Base-by-base conservation (phyloP, 441 rosid species). In the Adansonia rubrostipa region DNA sequence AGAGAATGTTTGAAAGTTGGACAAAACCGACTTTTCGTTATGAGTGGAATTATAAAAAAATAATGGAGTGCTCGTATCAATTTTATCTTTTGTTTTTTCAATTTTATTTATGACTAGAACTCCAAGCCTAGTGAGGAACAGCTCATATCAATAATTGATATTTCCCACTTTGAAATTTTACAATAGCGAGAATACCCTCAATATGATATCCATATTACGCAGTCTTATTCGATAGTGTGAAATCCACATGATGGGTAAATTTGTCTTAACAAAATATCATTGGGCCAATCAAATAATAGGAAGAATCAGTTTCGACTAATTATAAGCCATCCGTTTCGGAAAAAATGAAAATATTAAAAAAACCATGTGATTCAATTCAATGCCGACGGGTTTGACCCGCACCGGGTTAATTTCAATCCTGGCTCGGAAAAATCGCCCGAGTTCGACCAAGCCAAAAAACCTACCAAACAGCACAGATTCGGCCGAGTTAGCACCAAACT, bases 121-220 rank as follows among this genome's bases (percentile, higher is more conserved):
- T 28, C 33, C 85, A 84, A 60, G 36, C 88, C 75, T 70, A 88
- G 89, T 85, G 89, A 86, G 77, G 36, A 61, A 89, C 95, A 90
- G 91, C 93, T 89, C 88, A 85, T 48, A 71, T 71, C n/a, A 77
- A 86, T 82, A 81, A 84, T 72, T 54, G 83, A 82, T 75, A 10
- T 73, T 3, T 51, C 40, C 51, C 8, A 11, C 8, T 17, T 42
- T n/a, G 6, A 9, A 44, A 8, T n/a, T 9, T 4, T 0, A 0
- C 10, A 78, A 57, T 78, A 54, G 68, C 92, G 24, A 51, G 78
- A 63, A 47, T 77, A 80, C 92, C 93, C 83, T 69, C 72, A 9
- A 24, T 28, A 66, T 0, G 73, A 50, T 54, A 19, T 10, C 60
- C 60, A 54, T 54, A 54, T n/a, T 54, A 54, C 65, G 9, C 47